Percentiles rank a stretch among this genome's conserved stretches.
Conservation (phyloP, 371 early-diverging fungal species). For the Blyttiomyces sp. region DNA sequence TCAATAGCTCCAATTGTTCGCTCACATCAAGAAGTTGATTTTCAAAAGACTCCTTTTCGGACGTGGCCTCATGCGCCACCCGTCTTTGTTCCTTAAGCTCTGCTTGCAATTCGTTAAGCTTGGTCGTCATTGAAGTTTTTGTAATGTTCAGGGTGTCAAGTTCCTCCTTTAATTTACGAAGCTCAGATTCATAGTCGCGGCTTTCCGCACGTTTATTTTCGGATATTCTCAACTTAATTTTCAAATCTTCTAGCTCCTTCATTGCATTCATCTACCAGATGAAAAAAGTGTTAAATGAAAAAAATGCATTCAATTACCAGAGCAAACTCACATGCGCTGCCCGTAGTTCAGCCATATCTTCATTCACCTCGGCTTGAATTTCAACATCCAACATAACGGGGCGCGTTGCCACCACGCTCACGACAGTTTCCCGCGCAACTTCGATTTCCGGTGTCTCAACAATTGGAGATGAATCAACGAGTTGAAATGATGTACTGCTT, state of each 20-base stretch:
- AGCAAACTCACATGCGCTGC: no score
- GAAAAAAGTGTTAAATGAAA: neutral
- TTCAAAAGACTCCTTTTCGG: slow-evolving; percentile 65
- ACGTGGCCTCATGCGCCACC: slow-evolving; percentile 50
- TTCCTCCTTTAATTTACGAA: slow-evolving; percentile 71
- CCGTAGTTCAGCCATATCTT: no score
- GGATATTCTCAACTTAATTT: slow-evolving; percentile 72
- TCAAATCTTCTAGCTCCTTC: slow-evolving; percentile 78
- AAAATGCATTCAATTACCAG: no score
- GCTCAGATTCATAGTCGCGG: slow-evolving; percentile 65
- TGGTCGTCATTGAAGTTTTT: slow-evolving; percentile 66
- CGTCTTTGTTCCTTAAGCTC: slow-evolving; percentile 65
- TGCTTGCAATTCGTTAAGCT: slow-evolving; percentile 61
- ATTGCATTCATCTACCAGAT: slow-evolving; percentile 19
- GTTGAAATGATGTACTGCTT: no score
- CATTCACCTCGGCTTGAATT: no score
- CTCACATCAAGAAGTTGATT: slow-evolving; percentile 64
- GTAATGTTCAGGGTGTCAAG: slow-evolving; percentile 67
- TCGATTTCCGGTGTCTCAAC: no score
- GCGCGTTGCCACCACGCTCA: no score
- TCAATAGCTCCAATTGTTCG: slow-evolving; percentile 79
- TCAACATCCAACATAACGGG: no score
- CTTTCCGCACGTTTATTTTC: slow-evolving; percentile 83
- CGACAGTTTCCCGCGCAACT: no score
- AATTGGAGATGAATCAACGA: no score